These are phyloP conservation scores for Teratosphaeria pseudoeucalypti DNA, from an alignment of 2,329 filamentous ascomycete species.

Conservation along the genomic window DNA sequence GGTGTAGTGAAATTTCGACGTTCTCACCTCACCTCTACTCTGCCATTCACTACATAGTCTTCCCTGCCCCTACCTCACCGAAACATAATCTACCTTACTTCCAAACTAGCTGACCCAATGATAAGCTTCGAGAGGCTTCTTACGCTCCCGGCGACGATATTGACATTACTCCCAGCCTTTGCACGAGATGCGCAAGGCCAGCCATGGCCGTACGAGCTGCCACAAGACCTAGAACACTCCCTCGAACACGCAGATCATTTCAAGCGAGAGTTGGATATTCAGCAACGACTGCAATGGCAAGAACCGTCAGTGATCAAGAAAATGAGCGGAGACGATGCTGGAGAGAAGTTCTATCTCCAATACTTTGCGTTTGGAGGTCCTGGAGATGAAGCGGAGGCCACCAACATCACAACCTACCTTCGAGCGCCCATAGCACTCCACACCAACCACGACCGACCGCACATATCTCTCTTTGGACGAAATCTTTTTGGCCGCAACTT, in stretches of 20 bases:
- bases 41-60: neutral
- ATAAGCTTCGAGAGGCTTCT: constrained; percentile 5
- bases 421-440: constrained; percentile 42
- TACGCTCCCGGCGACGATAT: constrained; percentile 17
- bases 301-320: constrained; percentile 57
- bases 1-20: neutral
- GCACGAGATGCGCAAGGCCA: constrained; percentile 17
- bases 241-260: constrained; percentile 36
- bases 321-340: constrained; percentile 57
- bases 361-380: constrained; percentile 44
- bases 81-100: neutral
- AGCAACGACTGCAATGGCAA: constrained; percentile 29
- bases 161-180: constrained; percentile 10
- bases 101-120: neutral
- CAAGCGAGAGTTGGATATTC: constrained; percentile 31
- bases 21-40: neutral
- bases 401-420: constrained; percentile 20
- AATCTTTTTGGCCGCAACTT: constrained; percentile 32
- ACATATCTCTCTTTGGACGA: constrained; percentile 1
- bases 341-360: constrained; percentile 63
- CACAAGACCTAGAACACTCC: constrained; percentile 36
- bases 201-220: constrained; percentile 38
- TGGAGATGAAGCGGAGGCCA: neutral
- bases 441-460: constrained; percentile 16
- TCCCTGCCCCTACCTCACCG: neutral